A percentile compares a stretch with the other conserved stretches of the same genome.
phyloP scores from a whole-genome alignment of 2,329 filamentous ascomycete species.

The Fonsecaea nubica region DNA sequence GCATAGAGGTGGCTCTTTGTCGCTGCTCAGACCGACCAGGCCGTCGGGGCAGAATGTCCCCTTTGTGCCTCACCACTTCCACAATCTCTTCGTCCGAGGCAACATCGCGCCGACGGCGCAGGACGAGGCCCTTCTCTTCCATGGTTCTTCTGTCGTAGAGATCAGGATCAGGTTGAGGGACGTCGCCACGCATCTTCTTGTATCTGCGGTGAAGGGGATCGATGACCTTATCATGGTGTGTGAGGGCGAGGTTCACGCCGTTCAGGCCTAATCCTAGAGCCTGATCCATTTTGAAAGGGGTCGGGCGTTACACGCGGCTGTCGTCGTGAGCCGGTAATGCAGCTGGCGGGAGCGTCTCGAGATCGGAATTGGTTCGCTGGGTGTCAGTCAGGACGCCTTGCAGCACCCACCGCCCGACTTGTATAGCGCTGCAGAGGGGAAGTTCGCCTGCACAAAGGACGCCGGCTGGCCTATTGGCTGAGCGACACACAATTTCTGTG shows the following conservation, averaged over 20 bases:
- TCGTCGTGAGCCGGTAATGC: constrained; percentile 1
- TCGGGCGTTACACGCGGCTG: constrained; percentile 21
- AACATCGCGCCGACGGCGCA: constrained; percentile 39
- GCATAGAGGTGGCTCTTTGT: constrained; percentile 37
- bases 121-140: constrained; percentile 40
- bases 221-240: constrained; percentile 38
- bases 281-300: constrained; percentile 32
- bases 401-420: constrained; percentile 17
- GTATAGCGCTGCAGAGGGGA: background rate
- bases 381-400: constrained; percentile 16
- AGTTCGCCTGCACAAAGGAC: background rate
- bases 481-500: constrained; percentile 13
- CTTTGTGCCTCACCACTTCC: constrained; percentile 38
- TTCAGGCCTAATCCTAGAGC: constrained; percentile 35
- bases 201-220: constrained; percentile 35
- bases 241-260: constrained; percentile 34
- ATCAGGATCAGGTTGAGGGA: constrained; percentile 33
- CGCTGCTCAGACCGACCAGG: constrained; percentile 28
- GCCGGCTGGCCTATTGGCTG: constrained; percentile 20
- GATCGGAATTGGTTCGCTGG: background rate
- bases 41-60: constrained; percentile 35
- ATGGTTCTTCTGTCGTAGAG: constrained; percentile 32
- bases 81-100: constrained; percentile 41
- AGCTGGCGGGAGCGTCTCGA: background rate
- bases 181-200: constrained; percentile 34